Evolutionary conservation across 2,329 filamentous ascomycete species (phyloP).

Genomic region (Arthrinium puccinioides): DNA sequence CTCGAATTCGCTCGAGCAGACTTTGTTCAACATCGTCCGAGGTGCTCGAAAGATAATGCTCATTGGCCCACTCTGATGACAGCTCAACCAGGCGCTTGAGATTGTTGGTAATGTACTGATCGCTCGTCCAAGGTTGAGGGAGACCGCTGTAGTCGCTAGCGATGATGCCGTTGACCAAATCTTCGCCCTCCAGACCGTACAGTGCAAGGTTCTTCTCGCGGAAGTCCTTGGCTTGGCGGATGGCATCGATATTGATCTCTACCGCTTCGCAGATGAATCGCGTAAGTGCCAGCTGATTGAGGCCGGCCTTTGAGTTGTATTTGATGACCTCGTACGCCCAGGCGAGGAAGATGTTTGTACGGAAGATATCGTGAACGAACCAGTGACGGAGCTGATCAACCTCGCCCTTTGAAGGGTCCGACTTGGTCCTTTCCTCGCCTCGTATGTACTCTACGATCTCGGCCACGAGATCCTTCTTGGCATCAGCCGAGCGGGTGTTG

Average conservation of each 20-base stretch:
- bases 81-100: constrained; percentile 53
- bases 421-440: constrained; percentile 65
- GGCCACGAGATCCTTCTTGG: constrained; percentile 63
- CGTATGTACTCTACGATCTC: constrained; percentile 72
- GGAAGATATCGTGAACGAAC: constrained; percentile 71
- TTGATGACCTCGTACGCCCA: constrained; percentile 75
- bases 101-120: constrained; percentile 53
- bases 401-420: constrained; percentile 58
- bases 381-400: constrained; percentile 77
- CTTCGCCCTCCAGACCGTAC: constrained; percentile 67
- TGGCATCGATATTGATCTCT: constrained; percentile 59
- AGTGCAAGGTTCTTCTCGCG: constrained; percentile 59
- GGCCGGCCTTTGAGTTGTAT: constrained; percentile 56
- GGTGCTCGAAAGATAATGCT: constrained; percentile 28
- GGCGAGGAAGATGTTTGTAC: constrained; percentile 67
- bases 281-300: constrained; percentile 47
- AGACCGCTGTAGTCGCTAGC: constrained; percentile 59
- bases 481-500: constrained; percentile 47
- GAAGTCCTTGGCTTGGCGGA: constrained; percentile 62
- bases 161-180: constrained; percentile 58
- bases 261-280: constrained; percentile 61
- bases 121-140: constrained; percentile 81
- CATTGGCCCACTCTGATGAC: constrained; percentile 46
- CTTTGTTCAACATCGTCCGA: constrained; percentile 22
- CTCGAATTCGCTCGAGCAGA: constrained; percentile 37